Conservation (phyloP, 1,139 yeast species). For the Hansenula anomala region DNA sequence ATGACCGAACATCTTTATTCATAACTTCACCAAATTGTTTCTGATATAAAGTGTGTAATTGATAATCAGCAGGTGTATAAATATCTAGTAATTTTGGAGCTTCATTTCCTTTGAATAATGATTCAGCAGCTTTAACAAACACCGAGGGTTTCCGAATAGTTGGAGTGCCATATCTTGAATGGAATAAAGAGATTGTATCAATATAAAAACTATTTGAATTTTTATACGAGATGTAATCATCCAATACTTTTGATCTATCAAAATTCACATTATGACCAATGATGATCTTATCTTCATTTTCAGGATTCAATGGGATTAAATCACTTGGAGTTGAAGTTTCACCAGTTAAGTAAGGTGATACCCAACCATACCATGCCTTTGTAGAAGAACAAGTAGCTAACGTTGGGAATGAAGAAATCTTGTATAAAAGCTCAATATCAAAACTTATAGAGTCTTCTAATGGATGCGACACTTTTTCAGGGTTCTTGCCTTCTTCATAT, state of each 20-base stretch:
- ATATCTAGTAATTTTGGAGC: constrained; percentile 72
- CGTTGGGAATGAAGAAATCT: constrained; percentile 57
- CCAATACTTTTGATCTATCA: constrained; percentile 77
- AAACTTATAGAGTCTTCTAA: constrained; percentile 63
- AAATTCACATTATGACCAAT: constrained; percentile 86
- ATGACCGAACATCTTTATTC: constrained; percentile 28
- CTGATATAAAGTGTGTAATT: constrained; percentile 32
- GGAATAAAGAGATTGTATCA: constrained; percentile 85
- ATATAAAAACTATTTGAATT: constrained; percentile 67
- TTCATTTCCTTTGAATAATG: constrained; percentile 20
- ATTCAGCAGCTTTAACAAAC: constrained; percentile 8
- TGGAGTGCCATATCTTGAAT: neutral
- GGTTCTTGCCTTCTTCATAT: constrained; percentile 48
- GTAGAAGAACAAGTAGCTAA: constrained; percentile 68
- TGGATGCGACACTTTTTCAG: constrained; percentile 56
- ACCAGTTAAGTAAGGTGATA: constrained; percentile 69
- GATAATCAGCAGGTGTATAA: constrained; percentile 28
- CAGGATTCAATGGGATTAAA: constrained; percentile 64
- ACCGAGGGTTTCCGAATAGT: too few relatives aligned
- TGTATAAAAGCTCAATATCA: constrained; percentile 83
- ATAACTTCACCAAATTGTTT: constrained; percentile 60
- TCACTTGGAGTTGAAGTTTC: too few relatives aligned
- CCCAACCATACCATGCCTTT: constrained; percentile 91
- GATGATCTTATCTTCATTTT: constrained; percentile 45
- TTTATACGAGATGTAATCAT: constrained; percentile 59